Evolutionary conservation across 164 flowering plant species (phyloP).

Genomic region (Euptelea pleiosperma): DNA sequence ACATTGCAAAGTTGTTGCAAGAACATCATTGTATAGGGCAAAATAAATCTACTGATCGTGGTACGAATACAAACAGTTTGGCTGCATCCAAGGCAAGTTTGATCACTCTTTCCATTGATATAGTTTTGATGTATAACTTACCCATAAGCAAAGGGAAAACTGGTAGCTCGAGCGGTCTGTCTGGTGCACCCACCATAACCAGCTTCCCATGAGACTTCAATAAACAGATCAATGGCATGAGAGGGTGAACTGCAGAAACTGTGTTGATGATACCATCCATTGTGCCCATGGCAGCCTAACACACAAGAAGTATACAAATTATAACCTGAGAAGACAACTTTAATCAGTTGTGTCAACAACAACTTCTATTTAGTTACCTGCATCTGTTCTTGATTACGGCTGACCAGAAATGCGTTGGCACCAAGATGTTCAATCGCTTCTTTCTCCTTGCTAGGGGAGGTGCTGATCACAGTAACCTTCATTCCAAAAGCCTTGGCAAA

Average conservation of each 20-base stretch:
- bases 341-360: no score
- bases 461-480: conserved; percentile 70
- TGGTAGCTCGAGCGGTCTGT: conserved; percentile 42
- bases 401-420: conserved; percentile 55
- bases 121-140: no score
- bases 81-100: no score
- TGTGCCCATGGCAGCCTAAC: conserved; percentile 47
- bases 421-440: conserved; percentile 56
- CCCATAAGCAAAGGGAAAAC: conserved; percentile 41
- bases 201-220: conserved; percentile 51
- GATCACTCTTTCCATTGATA: no score
- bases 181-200: conserved; percentile 53
- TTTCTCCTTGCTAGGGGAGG: conserved; percentile 50
- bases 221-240: conserved; percentile 41
- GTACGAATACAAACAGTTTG: no score
- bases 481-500: conserved; percentile 57
- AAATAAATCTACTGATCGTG: no score
- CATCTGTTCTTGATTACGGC: conserved; percentile 43
- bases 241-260: conserved; percentile 48
- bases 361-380: conserved; percentile 26
- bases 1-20: no score
- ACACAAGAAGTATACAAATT: not conserved
- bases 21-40: no score
- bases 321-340: no score
- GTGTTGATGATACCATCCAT: conserved; percentile 60